Base-by-base conservation (phyloP, 2,329 filamentous ascomycete species). In the Neurospora sp. region DNA sequence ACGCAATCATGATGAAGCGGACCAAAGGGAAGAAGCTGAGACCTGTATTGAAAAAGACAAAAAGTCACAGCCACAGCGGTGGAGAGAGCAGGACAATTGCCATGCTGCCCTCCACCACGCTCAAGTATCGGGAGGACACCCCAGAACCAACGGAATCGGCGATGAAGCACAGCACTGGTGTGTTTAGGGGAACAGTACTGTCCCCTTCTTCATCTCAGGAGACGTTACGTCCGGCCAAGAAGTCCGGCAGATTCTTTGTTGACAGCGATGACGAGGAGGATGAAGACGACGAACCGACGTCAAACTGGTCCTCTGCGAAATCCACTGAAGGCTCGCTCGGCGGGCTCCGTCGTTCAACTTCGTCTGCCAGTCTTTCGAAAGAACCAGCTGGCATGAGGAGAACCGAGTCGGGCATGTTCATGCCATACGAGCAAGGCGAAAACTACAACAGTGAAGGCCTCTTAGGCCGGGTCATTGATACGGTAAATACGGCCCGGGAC, bases 401-500 rank as follows among this genome's bases (percentile, higher is more conserved):
- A 74, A 96, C 92, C 23, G 84, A 89, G 67, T 96, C 92, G 46
- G 93, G 93, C 74, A 96, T 97, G 92, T 91, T 97, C 76, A 94
- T 96, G 91, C 92, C 93, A 8, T 91, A 90, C 75, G 91, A 93
- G 74, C 91, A 93, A 74, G 88, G 88, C 71, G 91, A 93, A 73
- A 84, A 79, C 66, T 84, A 80, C 67, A 82, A 84, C 71, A 87
- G 82, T 76, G 83, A 85, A 68, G 90, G 91, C 66, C 84, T 96
- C 69, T 87, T 96, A 77, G 91, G 92, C 71, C 89, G 90, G 75
- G 89, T 96, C 67, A 88, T 94, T 78, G 92, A 96, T 81, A 95
- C 92, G 76, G 87, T 91, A 80, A 91, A 91, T 80, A 91, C 89
- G 67, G 89, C 88, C 74, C 87, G 88, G 75, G 89, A 91, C 76